Percentiles rank a stretch among this genome's conserved stretches.
These are phyloP conservation scores for Pseudogymnoascus verrucosus DNA, from an alignment of 2,329 filamentous ascomycete genomes.

Conservation along the genomic window DNA sequence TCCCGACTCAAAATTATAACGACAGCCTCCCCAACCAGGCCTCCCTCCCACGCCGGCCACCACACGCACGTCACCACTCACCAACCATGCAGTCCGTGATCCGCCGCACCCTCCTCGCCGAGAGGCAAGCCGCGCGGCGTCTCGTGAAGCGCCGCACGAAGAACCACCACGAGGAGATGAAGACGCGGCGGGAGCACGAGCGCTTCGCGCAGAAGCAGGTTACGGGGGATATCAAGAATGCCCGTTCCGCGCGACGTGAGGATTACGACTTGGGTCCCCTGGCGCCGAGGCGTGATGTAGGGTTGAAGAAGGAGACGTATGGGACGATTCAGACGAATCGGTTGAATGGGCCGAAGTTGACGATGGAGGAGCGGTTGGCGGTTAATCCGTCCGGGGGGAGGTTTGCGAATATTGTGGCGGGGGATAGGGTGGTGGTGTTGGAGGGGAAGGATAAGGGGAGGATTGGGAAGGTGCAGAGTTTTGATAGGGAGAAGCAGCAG, in stretches of 20 bases:
- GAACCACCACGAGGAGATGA: conserved; percentile 20
- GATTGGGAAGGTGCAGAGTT: conserved; percentile 61
- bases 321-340: conserved; percentile 42
- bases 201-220: conserved; percentile 22
- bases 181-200: conserved; percentile 18
- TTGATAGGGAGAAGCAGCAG: conserved; percentile 48
- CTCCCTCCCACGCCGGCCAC: not conserved
- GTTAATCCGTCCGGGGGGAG: conserved; percentile 29
- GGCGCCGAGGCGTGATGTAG: conserved; percentile 68
- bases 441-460: conserved; percentile 73
- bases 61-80: conserved; percentile 17
- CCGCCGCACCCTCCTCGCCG: conserved; percentile 56
- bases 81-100: conserved; percentile 65
- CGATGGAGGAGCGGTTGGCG: conserved; percentile 15
- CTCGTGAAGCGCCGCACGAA: conserved; percentile 29
- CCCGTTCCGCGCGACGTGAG: conserved; percentile 55
- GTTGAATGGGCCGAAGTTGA: conserved; percentile 24
- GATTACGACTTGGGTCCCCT: conserved; percentile 73
- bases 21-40: not conserved
- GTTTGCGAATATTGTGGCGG: conserved; percentile 53
- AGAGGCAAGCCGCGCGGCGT: conserved; percentile 52
- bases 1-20: not conserved
- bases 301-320: conserved; percentile 47
- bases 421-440: conserved; percentile 76
- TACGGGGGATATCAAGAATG: conserved; percentile 33